Evolutionary conservation across 1,284 basidiomycete genomes (phyloP).

Genomic region (Earliella scabrosa): DNA sequence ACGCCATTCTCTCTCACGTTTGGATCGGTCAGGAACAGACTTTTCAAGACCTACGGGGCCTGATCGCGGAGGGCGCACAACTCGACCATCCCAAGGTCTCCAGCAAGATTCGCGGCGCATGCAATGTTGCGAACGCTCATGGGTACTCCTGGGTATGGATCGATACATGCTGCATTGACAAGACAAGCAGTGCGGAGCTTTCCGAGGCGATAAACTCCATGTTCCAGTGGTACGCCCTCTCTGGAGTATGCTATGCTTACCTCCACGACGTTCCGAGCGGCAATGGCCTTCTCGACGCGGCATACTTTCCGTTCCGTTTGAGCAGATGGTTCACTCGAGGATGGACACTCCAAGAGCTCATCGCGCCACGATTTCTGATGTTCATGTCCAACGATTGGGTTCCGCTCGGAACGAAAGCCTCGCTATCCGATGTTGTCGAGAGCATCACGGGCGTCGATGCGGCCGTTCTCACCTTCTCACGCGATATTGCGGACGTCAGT

Average conservation of each 20-base stretch:
- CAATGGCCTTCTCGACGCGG: background rate
- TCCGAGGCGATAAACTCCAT: background rate
- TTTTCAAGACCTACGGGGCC: background rate
- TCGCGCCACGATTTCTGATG: background rate
- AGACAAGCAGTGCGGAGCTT: background rate
- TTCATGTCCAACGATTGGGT: background rate
- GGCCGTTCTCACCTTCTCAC: background rate
- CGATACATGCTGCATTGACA: background rate
- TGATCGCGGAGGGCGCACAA: background rate
- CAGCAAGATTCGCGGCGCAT: background rate
- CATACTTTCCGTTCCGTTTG: background rate
- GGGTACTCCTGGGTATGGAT: background rate
- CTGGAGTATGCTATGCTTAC: background rate
- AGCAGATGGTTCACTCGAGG: background rate
- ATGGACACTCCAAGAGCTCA: conserved; percentile 7
- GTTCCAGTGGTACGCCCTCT: background rate
- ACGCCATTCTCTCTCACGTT: conserved; percentile 5
- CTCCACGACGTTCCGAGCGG: background rate
- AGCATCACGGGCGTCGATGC: background rate
- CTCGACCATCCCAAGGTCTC: background rate
- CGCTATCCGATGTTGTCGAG: background rate
- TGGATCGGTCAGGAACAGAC: background rate
- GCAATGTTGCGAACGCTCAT: background rate
- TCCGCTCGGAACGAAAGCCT: background rate
- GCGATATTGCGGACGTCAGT: background rate